Base-by-base conservation (phyloP, 441 rosid species). In the Aquilaria agallochum region DNA sequence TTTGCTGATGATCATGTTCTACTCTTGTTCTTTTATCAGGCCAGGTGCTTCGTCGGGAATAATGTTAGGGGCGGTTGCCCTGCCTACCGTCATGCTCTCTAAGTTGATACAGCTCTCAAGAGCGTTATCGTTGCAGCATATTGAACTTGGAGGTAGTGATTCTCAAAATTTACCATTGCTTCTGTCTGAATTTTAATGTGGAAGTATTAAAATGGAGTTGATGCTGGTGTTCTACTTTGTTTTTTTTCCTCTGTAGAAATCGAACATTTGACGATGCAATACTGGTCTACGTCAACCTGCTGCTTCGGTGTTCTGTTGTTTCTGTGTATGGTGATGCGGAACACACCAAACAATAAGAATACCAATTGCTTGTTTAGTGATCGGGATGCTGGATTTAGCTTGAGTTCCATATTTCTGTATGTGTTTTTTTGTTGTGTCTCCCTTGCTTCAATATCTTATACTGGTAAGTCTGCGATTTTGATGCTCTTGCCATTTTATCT, bases 31-130 rank as follows among this genome's bases (percentile, higher is more conserved):
- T 67, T 66, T 69, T 68, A 50, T 27, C 69, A 94, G 99, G 78
- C 82, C 83, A 4, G 98, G 95, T 33, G 97, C 84, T 68, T 82
- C 97, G 5, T 95, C 99, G 8, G 98, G 99, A 75, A 88, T 95
- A 62, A 78, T 92, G 50, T 67, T 95, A 1, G 97, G 96, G 59
- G 88, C 95, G 20, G 86, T 88, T 57, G 88, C 98, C 36, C 80
- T 95, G 68, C 97, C 98, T 11, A 54, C 88, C 56, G 76, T 95
- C 48, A 83, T 89, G 84, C 68, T 95, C 5, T 85, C 97, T 2
- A 89, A 85, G 76, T 60, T 92, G 74, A 74, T 86, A 42, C 98
- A 89, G 78, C 77, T 88, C 30, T 77, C 85, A 20, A 81, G 99
- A 78, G 95, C 90, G 11, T 64, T 74, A 12, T 70, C 85, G 9